Evolutionary conservation across 2,329 filamentous ascomycete genomes (phyloP), one percentile per base, ranked within the genome.

Genomic region (Metarhizium guizhouense): DNA sequence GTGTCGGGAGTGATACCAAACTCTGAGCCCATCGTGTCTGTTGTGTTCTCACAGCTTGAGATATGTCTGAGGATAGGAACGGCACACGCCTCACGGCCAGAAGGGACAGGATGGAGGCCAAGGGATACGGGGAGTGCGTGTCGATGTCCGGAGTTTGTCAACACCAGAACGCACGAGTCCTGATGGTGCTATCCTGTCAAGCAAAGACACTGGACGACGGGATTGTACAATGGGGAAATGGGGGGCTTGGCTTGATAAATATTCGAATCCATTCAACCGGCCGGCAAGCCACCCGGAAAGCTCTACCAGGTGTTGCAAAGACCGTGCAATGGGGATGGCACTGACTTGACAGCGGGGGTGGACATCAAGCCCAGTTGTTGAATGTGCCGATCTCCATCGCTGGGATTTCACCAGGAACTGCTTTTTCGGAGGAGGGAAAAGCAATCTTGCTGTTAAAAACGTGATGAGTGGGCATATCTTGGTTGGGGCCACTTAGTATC

Each of bases 1-100:
- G 65, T 67, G 50, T 67, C 62, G 30, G 62, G 56, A 4, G 65
- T 68, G 30, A 62, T 64, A 54, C 68, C 68, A 40, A 69, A 64
- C 52, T 71, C 68, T 47, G 67, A 69, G 36, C 66, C 65, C 61
- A 66, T 66, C 51, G 56, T 58, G 48, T 48, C 52, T 30, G 4
- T 32, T 18, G 7, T 48, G 25, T 6, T 48, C 10, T 30, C 20
- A 48, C n/a, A 8, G 16, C 45, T n/a, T 48, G 32, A 29, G 18
- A 50, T 8, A 25, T 16, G 25, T 25, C 25, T 25, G 25, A 14
- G 18, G 53, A 36, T 29, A 25, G 30, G 7, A 45, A 34, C 6
- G 10, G 32, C 7, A 34, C 32, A 34, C 10, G 32, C 32, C 18
- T 32, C 47, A 18, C 36, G 43, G 36, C 4, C 30, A 3, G 32